Conservation (phyloP, 805 yeast species). For the Metahyphopichia silvanorum region DNA sequence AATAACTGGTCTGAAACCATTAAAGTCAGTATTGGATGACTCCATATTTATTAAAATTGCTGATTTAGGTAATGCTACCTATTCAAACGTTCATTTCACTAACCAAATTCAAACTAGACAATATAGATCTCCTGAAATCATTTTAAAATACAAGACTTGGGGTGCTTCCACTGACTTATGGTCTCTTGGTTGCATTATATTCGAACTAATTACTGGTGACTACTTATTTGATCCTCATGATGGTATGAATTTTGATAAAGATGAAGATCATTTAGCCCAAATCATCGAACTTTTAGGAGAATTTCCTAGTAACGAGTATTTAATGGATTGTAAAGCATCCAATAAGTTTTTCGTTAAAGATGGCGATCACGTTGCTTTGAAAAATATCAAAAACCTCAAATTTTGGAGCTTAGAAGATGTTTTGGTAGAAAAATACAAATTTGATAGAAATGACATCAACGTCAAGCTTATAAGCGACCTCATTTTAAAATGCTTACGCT, state of each 20-base stretch:
- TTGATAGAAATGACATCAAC: constrained; percentile 28
- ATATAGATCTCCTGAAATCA: constrained; percentile 82
- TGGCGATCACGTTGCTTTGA: constrained; percentile 23
- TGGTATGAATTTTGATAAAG: constrained; percentile 45
- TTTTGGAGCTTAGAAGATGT: constrained; percentile 52
- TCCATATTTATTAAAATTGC: constrained; percentile 66
- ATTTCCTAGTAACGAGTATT: constrained; percentile 38
- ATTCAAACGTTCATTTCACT: constrained; percentile 76
- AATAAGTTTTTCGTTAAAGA: constrained; percentile 38
- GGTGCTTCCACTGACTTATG: constrained; percentile 63
- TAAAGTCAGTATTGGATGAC: background rate
- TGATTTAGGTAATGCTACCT: constrained; percentile 90
- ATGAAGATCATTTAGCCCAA: constrained; percentile 64
- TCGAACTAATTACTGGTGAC: constrained; percentile 61
- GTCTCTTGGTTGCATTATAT: constrained; percentile 57
- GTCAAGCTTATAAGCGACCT: constrained; percentile 44
- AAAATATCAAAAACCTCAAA: constrained; percentile 45
- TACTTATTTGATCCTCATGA: constrained; percentile 59
- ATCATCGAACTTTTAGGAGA: constrained; percentile 51
- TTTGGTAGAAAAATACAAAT: constrained; percentile 47
- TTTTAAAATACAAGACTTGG: constrained; percentile 43
- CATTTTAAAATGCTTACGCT: constrained; percentile 47
- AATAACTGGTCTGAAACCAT: constrained; percentile 1
- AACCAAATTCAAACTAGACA: constrained; percentile 90
- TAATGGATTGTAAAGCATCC: constrained; percentile 36